Percentiles rank a stretch among this genome's conserved stretches.
Conservation (phyloP, 768 basidiomycete genomes). For the Naganishia antarctica region DNA sequence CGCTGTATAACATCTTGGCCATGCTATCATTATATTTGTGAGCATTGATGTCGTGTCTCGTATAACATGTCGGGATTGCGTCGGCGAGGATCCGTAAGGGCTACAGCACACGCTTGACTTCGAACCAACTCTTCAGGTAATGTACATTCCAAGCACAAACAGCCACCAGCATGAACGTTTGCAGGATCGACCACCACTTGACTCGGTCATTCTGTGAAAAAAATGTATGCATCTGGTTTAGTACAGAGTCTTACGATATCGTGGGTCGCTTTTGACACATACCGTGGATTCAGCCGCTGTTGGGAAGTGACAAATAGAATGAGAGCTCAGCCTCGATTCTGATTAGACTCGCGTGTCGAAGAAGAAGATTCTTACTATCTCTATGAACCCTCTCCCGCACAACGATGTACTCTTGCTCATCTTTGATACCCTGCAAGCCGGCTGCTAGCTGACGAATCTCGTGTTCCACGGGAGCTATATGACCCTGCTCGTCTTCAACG, state of each 20-base stretch:
- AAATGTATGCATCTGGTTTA: background rate
- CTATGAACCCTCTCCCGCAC: constrained; percentile 87
- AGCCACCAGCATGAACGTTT: constrained; percentile 75
- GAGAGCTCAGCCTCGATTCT: background rate
- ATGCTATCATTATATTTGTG: background rate
- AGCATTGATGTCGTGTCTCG: too few relatives aligned
- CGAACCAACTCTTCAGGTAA: constrained; percentile 92
- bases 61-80: too few relatives aligned
- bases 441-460: constrained; percentile 82
- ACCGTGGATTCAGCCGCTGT: constrained; percentile 52
- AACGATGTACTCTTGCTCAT: constrained; percentile 98
- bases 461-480: constrained; percentile 88
- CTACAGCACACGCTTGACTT: constrained; percentile 81
- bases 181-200: constrained; percentile 97
- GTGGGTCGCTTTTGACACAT: constrained; percentile 15
- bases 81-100: background rate
- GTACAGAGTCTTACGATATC: background rate
- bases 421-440: constrained; percentile 82
- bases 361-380: constrained; percentile 68
- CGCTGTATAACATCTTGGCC: too few relatives aligned
- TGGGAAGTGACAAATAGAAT: background rate
- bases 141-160: constrained; percentile 97
- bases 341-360: background rate
- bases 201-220: constrained; percentile 67
- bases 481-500: constrained; percentile 69